Evolutionary conservation across 352 stramenopile species (phyloP).

Genomic region (Phytophthora cajani): DNA sequence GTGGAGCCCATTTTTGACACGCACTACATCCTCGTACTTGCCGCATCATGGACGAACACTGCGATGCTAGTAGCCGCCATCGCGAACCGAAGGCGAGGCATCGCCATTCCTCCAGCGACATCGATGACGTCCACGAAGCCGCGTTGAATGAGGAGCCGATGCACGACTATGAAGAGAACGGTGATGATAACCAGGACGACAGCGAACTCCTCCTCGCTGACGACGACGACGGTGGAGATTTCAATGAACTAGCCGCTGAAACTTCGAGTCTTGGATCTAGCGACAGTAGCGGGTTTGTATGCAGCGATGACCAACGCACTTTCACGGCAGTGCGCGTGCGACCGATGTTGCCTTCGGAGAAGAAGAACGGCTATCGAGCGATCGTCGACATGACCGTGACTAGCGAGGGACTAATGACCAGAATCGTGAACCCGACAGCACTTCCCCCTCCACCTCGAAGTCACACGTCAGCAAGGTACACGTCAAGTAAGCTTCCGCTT

Average conservation of each 20-base stretch:
- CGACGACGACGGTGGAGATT: conserved; percentile 16
- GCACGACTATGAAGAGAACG: no score
- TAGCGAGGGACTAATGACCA: conserved; percentile 50
- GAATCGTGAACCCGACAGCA: conserved; percentile 66
- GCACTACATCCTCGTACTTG: no score
- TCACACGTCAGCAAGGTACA: neutral
- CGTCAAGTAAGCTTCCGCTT: conserved; percentile 9
- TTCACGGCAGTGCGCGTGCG: conserved; percentile 80
- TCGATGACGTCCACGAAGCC: no score
- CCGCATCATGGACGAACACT: no score
- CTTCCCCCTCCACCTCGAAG: conserved; percentile 18
- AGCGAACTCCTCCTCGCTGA: conserved; percentile 22
- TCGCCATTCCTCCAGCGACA: no score
- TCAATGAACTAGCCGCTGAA: conserved; percentile 29
- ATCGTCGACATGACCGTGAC: conserved; percentile 66
- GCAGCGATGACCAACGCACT: conserved; percentile 45
- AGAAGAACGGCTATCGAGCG: conserved; percentile 57
- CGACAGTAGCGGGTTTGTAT: conserved; percentile 22
- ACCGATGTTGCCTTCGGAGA: conserved; percentile 70
- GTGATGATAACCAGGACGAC: conserved; percentile 23
- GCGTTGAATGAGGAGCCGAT: no score
- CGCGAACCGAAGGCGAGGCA: no score
- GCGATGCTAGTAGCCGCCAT: no score
- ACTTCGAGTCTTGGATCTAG: conserved; percentile 39
- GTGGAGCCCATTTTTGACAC: no score